Evolutionary conservation across 1,284 basidiomycete genomes (phyloP).

Genomic region (Marasmius tenuissimus): DNA sequence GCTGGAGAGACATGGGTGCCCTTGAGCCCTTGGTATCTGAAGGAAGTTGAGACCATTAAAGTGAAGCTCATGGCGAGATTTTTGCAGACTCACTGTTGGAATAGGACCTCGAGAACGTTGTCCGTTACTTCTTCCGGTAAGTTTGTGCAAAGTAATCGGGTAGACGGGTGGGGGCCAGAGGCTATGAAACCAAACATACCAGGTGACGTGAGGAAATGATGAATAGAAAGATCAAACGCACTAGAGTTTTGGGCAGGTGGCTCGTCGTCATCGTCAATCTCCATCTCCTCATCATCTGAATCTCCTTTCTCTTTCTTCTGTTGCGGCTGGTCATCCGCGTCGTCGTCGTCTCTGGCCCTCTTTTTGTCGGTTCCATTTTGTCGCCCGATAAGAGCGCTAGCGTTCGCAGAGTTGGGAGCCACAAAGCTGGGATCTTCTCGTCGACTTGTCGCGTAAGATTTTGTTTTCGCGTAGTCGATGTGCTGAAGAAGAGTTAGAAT

Average conservation of each 20-base stretch:
- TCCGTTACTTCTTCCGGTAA: constrained; percentile 81
- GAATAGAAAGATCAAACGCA: constrained; percentile 38
- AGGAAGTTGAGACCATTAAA: constrained; percentile 11
- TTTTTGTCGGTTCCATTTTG: constrained; percentile 51
- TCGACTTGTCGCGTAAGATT: constrained; percentile 79
- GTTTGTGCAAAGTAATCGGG: constrained; percentile 73
- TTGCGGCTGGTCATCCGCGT: constrained; percentile 51
- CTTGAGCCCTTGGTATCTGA: constrained; percentile 76
- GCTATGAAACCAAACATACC: constrained; percentile 15
- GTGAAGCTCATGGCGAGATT: neutral
- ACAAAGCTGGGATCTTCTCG: constrained; percentile 76
- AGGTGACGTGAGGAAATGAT: constrained; percentile 16
- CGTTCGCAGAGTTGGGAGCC: constrained; percentile 62
- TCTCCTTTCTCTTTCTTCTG: constrained; percentile 71
- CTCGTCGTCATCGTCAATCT: constrained; percentile 82
- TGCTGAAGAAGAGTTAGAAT: constrained; percentile 44
- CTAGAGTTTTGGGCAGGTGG: constrained; percentile 33
- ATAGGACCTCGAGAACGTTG: constrained; percentile 77
- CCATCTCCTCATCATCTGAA: constrained; percentile 78
- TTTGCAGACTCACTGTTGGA: constrained; percentile 72
- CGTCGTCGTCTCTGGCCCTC: constrained; percentile 66
- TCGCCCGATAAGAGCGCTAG: constrained; percentile 40
- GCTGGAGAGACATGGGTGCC: constrained; percentile 67
- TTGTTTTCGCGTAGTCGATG: constrained; percentile 85
- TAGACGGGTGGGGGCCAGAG: constrained; percentile 61